A percentile compares a stretch with the other conserved stretches of the same genome.
Evolutionary conservation across 2,329 filamentous ascomycete species (phyloP).

Genomic region (Microcyclospora tardicrescens): DNA sequence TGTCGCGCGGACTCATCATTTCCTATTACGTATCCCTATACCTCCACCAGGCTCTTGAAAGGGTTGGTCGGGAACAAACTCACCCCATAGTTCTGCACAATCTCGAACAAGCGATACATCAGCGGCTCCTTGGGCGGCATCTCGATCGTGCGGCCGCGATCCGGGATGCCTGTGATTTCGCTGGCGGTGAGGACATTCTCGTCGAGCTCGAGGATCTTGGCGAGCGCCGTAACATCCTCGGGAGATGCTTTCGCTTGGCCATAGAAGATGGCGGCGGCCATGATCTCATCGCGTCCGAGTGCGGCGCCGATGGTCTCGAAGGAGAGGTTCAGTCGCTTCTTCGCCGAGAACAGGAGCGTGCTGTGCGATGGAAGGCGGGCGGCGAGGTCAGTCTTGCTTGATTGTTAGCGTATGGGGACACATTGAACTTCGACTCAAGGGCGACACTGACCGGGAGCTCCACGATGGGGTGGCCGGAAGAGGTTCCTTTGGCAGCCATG

Average conservation of each 20-base stretch:
- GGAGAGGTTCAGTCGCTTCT: conserved; percentile 59
- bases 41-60: too few species aligned
- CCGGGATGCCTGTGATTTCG: conserved; percentile 61
- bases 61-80: too few species aligned
- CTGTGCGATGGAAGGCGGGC: conserved; percentile 59
- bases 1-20: too few species aligned
- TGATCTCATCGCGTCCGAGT: conserved; percentile 69
- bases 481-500: conserved; percentile 10
- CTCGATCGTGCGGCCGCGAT: conserved; percentile 62
- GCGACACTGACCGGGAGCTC: not conserved
- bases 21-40: too few species aligned
- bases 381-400: conserved; percentile 48
- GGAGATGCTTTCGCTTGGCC: conserved; percentile 64
- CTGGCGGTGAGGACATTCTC: conserved; percentile 39
- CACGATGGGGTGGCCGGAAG: conserved; percentile 15
- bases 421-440: too few species aligned
- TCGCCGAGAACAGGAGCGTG: conserved; percentile 65
- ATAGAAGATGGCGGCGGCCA: conserved; percentile 80
- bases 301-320: conserved; percentile 67
- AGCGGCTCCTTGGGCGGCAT: conserved; percentile 78
- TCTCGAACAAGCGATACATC: conserved; percentile 85
- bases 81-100: conserved; percentile 82
- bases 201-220: conserved; percentile 50
- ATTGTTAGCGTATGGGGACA: conserved; percentile 4
- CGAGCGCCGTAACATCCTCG: conserved; percentile 57